Base-by-base conservation (phyloP, 2,329 filamentous ascomycete species). In the Seiridium unicorne region DNA sequence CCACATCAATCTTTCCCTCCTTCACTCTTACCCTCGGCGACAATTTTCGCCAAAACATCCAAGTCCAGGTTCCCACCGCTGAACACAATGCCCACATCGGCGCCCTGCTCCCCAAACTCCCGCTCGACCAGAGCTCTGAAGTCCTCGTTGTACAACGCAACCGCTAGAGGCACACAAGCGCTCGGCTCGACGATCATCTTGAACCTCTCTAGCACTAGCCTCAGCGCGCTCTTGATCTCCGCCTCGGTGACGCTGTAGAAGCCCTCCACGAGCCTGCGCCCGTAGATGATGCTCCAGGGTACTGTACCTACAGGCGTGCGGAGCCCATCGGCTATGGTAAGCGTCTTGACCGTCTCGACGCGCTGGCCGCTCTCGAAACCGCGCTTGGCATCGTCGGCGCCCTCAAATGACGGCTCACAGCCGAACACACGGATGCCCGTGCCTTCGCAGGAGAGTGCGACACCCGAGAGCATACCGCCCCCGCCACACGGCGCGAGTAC, bases 171-270 rank as follows among this genome's bases (percentile, higher is more conserved):
- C n/a, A 97, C 93, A 2, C 89, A 92, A 0, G 90, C 86, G 74
- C 89, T 93, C 31, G 94, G 94, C 81, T 98, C 94, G 10, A 97
- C 87, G 31, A 97, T 87, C 51, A 96, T 78, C 84, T 98, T 97
- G 82, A 95, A 87, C 60, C 93, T 79, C 83, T 98, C 94, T 63
- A 93, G 78, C 40, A 96, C 89, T 63, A 98, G 75, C 62, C 84
- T 78, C 84, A 97, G 83, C 10, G 93, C 90, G 31, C 79, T 82
- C 69, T 84, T 83, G 72, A 98, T 97, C 80, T 97, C 86, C 58
- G 89, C 87, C 74, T 98, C 94, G 1, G 81, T 86, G 1, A 96
- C 94, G 59, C 84, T 84, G 75, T 85, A 87, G 68, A 97, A 84
- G 0, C 84, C 89, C 2, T 77, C 71, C 1, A 97, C 89, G 60